phyloP scores from a whole-genome alignment of 345 rosid species.

The Euphorbia lathyris region DNA sequence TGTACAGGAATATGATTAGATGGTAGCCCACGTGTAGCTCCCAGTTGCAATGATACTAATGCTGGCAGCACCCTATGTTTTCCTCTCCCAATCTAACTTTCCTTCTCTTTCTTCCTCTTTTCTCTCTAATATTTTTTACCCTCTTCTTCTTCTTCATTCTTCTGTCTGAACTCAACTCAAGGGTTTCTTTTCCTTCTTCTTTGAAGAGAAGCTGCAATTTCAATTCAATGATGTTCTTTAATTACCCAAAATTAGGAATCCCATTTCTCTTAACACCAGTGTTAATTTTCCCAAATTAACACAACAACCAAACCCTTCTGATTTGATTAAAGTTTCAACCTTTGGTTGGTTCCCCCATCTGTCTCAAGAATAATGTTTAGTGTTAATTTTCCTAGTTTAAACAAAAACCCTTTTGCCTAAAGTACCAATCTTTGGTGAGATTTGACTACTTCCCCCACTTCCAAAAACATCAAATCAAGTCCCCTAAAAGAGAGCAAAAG shows the following conservation, averaged over 20 bases:
- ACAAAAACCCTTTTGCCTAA: constrained; percentile 22
- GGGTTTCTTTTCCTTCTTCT: constrained; percentile 28
- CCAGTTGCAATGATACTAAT: constrained; percentile 21
- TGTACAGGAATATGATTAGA: constrained; percentile 19
- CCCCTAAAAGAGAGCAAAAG: constrained; percentile 23
- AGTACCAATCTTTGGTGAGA: constrained; percentile 16
- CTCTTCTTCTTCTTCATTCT: constrained; percentile 7
- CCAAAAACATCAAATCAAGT: constrained; percentile 26
- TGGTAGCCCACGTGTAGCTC: constrained; percentile 30
- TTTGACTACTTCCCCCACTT: constrained; percentile 33
- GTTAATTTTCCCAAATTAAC: not conserved
- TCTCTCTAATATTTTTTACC: constrained; percentile 17
- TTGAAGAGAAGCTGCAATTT: constrained; percentile 38
- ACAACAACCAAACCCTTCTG: constrained; percentile 4
- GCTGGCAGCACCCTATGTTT: constrained; percentile 16
- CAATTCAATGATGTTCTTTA: not conserved
- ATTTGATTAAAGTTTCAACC: not conserved
- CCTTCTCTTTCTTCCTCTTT: constrained; percentile 15
- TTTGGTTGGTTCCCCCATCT: not conserved
- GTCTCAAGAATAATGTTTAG: constrained; percentile 5
- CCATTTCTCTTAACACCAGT: too few relatives aligned
- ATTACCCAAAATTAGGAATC: constrained; percentile 8
- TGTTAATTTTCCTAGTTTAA: constrained; percentile 10
- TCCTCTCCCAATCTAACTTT: constrained; percentile 19
- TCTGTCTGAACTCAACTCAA: constrained; percentile 15